Evolutionary conservation across 352 stramenopile genomes (phyloP).

Genomic region (Paralagenidium karlingii): DNA sequence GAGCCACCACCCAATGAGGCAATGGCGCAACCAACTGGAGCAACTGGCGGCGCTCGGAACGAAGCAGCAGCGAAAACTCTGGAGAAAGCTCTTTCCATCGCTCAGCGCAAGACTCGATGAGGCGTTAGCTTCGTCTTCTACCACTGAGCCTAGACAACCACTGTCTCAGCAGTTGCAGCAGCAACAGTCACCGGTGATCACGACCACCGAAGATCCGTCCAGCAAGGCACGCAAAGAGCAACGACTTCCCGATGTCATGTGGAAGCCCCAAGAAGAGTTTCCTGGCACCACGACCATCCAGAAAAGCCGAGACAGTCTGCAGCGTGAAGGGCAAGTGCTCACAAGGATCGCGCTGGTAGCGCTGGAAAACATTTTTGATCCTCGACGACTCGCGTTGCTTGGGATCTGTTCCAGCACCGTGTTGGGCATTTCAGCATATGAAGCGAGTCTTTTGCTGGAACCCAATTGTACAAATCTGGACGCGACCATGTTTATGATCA

Average conservation of each 20-base stretch:
- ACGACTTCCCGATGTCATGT: constrained; percentile 35
- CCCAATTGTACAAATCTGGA: constrained; percentile 10
- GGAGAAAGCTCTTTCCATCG: too few species aligned
- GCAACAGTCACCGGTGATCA: too few species aligned
- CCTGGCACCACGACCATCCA: constrained; percentile 25
- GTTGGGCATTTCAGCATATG: constrained; percentile 30
- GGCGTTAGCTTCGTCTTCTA: too few species aligned
- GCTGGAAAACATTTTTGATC: constrained; percentile 28
- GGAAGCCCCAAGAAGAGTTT: constrained; percentile 47
- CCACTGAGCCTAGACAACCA: too few species aligned
- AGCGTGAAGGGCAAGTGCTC: constrained; percentile 29
- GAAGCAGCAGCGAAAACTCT: too few species aligned
- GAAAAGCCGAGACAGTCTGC: constrained; percentile 15
- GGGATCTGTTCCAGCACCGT: constrained; percentile 29
- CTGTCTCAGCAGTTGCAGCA: too few species aligned
- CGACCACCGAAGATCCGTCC: too few species aligned
- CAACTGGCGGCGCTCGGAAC: too few species aligned
- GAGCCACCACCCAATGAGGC: too few species aligned
- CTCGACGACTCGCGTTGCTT: constrained; percentile 24
- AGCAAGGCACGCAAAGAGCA: too few species aligned
- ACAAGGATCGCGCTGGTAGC: constrained; percentile 24
- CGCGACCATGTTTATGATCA: constrained; percentile 26
- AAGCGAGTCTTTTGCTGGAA: constrained; percentile 28
- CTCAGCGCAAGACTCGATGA: too few species aligned
- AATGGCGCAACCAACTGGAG: too few species aligned